These are phyloP conservation scores for Zostera marina DNA, from an alignment of 116 monocot genomes.

Conservation along the genomic window DNA sequence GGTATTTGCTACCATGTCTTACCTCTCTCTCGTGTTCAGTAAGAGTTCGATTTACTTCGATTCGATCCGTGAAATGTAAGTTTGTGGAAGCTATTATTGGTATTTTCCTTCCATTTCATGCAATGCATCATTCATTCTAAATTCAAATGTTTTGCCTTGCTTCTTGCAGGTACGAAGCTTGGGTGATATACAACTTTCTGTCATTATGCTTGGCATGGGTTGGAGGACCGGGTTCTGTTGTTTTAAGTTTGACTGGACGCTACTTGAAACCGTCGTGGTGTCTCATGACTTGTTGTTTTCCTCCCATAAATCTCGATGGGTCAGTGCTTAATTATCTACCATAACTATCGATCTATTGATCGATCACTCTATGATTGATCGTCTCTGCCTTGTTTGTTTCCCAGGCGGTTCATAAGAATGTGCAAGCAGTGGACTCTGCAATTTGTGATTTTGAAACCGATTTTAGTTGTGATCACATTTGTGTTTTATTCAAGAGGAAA, in stretches of 20 bases:
- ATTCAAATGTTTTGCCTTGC: too few species aligned
- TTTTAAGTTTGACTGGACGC: slow-evolving; percentile 68
- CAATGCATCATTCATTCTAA: too few species aligned
- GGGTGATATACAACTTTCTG: slow-evolving; percentile 98
- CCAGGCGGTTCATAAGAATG: slow-evolving; percentile 88
- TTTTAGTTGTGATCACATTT: slow-evolving; percentile 86
- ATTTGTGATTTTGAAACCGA: slow-evolving; percentile 94
- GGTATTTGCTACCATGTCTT: slow-evolving; percentile 94
- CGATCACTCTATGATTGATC: too few species aligned
- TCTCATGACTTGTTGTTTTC: slow-evolving; percentile 95
- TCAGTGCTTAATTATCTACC: slow-evolving; percentile 10
- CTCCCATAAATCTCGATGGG: slow-evolving; percentile 92
- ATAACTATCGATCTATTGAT: too few species aligned
- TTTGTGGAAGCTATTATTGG: neutral
- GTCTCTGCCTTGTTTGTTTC: too few species aligned
- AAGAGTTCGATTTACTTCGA: slow-evolving; percentile 76
- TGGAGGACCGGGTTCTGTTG: slow-evolving; percentile 93
- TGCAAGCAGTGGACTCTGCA: slow-evolving; percentile 93
- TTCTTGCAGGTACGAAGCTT: slow-evolving; percentile 85
- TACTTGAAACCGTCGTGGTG: slow-evolving; percentile 75
- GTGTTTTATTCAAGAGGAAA: slow-evolving; percentile 86
- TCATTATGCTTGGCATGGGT: slow-evolving; percentile 98
- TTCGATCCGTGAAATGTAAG: slow-evolving; percentile 95
- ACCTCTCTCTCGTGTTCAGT: slow-evolving; percentile 62
- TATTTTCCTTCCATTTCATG: too few species aligned